Evolutionary conservation across 192 early-diverging fungal genomes (phyloP).

Genomic region (Linderina pennispora): DNA sequence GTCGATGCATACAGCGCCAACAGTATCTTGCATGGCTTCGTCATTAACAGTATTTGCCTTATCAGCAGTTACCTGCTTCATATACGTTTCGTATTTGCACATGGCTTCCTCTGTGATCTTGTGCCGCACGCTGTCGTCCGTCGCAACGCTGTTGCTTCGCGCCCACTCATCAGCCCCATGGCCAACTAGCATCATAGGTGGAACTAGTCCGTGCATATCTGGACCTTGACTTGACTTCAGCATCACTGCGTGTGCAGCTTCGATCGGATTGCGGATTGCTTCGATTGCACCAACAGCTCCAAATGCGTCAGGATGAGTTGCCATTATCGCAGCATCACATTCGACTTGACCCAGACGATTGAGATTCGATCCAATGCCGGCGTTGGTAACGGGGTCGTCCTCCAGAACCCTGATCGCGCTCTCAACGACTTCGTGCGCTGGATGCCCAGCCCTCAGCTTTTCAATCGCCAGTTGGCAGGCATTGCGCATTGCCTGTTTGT

Average conservation of each 20-base stretch:
- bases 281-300: conserved; percentile 67
- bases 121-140: conserved; percentile 4
- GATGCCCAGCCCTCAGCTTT: conserved; percentile 2
- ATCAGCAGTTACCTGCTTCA: too few relatives aligned
- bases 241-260: conserved; percentile 46
- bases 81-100: conserved; percentile 13
- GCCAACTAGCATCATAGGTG: conserved; percentile 53
- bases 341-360: conserved; percentile 67
- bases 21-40: conserved; percentile 61
- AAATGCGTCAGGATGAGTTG: conserved; percentile 56
- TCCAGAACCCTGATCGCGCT: conserved; percentile 37
- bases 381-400: conserved; percentile 48
- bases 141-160: conserved; percentile 1
- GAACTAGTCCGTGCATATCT: conserved; percentile 40
- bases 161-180: conserved; percentile 51
- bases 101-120: conserved; percentile 18
- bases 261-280: conserved; percentile 65
- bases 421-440: conserved; percentile 21
- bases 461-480: conserved; percentile 22
- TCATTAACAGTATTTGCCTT: background rate
- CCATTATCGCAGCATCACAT: conserved; percentile 86
- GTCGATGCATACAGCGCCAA: conserved; percentile 79
- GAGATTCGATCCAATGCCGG: conserved; percentile 74
- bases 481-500: conserved; percentile 20
- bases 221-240: conserved; percentile 16